Evolutionary conservation across 2,329 filamentous ascomycete species (phyloP).

Genomic region (Trichoderma sp.): DNA sequence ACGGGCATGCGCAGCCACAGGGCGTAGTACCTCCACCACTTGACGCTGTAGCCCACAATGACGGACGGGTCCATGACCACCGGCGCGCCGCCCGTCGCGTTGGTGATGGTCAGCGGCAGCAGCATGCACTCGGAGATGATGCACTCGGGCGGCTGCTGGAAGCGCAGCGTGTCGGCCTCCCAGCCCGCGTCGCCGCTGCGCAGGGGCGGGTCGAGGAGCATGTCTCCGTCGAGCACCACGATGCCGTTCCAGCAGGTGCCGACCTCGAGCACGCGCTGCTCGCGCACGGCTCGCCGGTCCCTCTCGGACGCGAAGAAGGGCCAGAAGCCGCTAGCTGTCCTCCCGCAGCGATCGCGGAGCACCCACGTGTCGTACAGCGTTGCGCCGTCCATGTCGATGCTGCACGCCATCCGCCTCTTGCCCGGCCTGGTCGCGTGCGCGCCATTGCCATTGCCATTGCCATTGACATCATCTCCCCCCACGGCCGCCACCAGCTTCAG

Average conservation of each 20-base stretch:
- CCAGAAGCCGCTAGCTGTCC: conserved; percentile 28
- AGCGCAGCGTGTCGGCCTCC: conserved; percentile 26
- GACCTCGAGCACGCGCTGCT: conserved; percentile 23
- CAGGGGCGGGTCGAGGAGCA: conserved; percentile 25
- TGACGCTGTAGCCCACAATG: conserved; percentile 25
- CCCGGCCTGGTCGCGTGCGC: neutral
- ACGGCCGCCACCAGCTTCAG: conserved; percentile 27
- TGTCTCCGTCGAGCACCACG: conserved; percentile 29
- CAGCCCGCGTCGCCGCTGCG: conserved; percentile 18
- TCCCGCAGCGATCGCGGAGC: conserved; percentile 28
- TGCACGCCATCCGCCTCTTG: conserved; percentile 28
- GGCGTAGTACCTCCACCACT: conserved; percentile 29
- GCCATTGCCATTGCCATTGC: too few relatives aligned
- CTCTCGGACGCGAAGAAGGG: conserved; percentile 27
- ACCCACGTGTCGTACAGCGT: conserved; percentile 29
- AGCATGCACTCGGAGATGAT: conserved; percentile 29
- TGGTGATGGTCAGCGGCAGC: conserved; percentile 25
- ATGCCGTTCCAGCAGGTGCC: conserved; percentile 29
- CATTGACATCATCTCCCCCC: conserved; percentile 26
- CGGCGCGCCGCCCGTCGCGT: conserved; percentile 27
- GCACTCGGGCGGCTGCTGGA: conserved; percentile 26
- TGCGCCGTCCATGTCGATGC: conserved; percentile 29
- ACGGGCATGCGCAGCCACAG: conserved; percentile 28
- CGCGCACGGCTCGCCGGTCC: conserved; percentile 24
- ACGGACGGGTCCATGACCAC: conserved; percentile 27